Percentiles rank a stretch among this genome's conserved stretches.
Conservation (phyloP, 345 rosid genomes). For the Eucalyptus sp. region DNA sequence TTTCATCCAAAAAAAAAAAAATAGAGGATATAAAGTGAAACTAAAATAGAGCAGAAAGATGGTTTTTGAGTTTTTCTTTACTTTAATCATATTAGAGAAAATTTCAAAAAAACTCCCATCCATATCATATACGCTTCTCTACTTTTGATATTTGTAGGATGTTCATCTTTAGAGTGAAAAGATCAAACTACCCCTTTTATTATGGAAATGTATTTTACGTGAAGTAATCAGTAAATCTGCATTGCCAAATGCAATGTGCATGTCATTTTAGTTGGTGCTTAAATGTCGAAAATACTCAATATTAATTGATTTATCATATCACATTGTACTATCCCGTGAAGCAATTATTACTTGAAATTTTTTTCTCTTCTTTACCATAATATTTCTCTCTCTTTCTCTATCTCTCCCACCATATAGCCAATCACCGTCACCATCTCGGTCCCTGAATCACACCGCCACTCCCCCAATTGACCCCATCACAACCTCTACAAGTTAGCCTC, state of each 20-base stretch:
- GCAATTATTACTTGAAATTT: no score
- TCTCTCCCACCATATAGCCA: no score
- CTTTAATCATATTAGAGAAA: no score
- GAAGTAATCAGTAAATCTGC: neutral
- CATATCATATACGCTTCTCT: neutral
- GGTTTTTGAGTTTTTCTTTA: no score
- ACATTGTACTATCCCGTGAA: rapidly evolving
- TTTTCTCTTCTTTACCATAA: neutral
- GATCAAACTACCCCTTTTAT: no score
- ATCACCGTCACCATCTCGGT: rapidly evolving
- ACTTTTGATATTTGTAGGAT: neutral
- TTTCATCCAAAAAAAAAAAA: no score
- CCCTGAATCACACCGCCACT: neutral
- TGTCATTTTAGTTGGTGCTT: neutral
- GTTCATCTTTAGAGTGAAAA: neutral
- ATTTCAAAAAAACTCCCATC: neutral
- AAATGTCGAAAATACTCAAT: no score
- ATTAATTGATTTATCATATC: neutral
- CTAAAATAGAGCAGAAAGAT: neutral
- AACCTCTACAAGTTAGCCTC: neutral
- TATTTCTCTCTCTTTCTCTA: neutral
- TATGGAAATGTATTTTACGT: neutral
- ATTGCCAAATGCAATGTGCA: neutral
- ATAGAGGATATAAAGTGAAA: neutral
- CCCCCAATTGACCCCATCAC: neutral